Conservation (phyloP, 257 asterid genomes). For the Solanum chiquidenum region DNA sequence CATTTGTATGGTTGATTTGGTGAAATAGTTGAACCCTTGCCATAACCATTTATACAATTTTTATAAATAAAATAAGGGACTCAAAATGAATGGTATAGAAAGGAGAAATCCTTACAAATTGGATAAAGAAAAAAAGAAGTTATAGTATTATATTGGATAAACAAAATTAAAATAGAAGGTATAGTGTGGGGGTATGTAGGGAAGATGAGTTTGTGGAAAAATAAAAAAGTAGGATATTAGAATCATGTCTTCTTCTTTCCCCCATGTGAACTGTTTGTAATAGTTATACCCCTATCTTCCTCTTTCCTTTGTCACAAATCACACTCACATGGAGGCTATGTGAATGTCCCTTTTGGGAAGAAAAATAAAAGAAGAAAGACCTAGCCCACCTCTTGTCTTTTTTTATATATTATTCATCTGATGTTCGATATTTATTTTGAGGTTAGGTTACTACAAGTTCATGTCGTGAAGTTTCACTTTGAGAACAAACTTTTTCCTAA, state of each 20-base stretch:
- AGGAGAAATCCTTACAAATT: not conserved
- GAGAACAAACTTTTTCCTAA: not conserved
- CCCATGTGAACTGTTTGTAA: slow-evolving; percentile 58
- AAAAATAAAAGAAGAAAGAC: not conserved
- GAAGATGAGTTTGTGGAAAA: slow-evolving; percentile 20
- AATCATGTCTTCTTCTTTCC: slow-evolving; percentile 15
- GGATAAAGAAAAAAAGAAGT: not conserved
- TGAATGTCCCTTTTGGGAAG: slow-evolving; percentile 12
- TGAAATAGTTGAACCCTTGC: not conserved
- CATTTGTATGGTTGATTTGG: not conserved
- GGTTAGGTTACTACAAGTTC: not conserved
- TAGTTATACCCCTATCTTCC: slow-evolving; percentile 16
- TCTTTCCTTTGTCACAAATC: slow-evolving; percentile 44
- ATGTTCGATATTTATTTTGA: not conserved
- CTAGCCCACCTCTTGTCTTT: not conserved
- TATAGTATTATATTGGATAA: not conserved
- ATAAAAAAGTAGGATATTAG: slow-evolving; percentile 23
- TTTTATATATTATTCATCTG: not conserved
- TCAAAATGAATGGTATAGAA: not conserved
- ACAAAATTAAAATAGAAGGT: not conserved
- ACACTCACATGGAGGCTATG: slow-evolving; percentile 44
- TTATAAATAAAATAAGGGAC: not conserved
- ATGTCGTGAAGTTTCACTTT: not conserved
- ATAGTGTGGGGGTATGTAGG: not conserved
- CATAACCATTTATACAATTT: not conserved